phyloP scores from a whole-genome alignment of 2,329 filamentous ascomycete species.

The Fusarium miscanthi region DNA sequence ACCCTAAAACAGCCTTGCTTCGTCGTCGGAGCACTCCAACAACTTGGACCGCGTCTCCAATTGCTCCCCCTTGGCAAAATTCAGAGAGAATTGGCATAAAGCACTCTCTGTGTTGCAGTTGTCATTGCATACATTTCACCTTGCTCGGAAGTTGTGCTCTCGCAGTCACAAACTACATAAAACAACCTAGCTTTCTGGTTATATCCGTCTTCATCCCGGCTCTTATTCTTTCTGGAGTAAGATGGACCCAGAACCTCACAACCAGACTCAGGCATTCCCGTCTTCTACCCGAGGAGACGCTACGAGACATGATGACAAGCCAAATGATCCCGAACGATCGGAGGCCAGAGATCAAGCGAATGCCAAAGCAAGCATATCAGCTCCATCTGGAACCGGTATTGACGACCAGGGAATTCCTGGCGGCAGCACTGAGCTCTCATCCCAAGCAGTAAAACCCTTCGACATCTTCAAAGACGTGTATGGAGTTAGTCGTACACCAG shows the following conservation, averaged over 20 bases:
- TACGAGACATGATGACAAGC: slow-evolving; percentile 1
- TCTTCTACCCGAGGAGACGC: slow-evolving; percentile 9
- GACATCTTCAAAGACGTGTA: slow-evolving; percentile 7
- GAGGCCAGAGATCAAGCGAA: not conserved
- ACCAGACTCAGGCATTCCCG: slow-evolving; percentile 21
- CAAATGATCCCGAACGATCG: not conserved
- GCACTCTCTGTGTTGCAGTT: not conserved
- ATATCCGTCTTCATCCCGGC: slow-evolving; percentile 34
- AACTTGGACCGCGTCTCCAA: not conserved
- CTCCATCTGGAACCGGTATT: not conserved
- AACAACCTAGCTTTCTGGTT: not conserved
- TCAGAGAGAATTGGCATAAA: not conserved
- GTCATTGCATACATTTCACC: not conserved
- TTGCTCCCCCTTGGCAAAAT: not conserved
- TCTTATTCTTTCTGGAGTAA: slow-evolving; percentile 5
- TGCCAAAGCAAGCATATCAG: not conserved
- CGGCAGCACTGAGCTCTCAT: not conserved
- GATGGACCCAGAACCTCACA: slow-evolving; percentile 18
- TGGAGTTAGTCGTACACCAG: slow-evolving; percentile 2
- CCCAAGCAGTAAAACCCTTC: not conserved
- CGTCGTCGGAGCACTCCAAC: slow-evolving; percentile 6
- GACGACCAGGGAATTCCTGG: not conserved
- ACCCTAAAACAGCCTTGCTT: slow-evolving; percentile 4
- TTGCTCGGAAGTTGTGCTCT: not conserved
- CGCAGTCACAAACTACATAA: not conserved